A percentile compares a stretch with the other conserved stretches of the same genome.
phyloP scores from a whole-genome alignment of 352 stramenopile species.

The Phytopythium sindhum region DNA sequence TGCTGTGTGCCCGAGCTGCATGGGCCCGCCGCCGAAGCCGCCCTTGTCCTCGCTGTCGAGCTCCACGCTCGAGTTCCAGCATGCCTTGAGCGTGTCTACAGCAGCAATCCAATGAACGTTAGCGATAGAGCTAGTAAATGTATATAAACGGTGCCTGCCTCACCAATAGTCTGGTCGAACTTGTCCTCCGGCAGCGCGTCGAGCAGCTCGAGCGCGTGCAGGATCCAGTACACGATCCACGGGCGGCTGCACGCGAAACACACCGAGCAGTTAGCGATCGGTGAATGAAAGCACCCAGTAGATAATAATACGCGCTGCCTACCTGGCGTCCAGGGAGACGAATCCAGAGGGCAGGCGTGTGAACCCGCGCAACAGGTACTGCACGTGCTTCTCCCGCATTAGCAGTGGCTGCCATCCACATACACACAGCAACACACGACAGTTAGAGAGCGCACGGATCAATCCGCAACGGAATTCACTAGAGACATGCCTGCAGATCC shows the following conservation, averaged over 20 bases:
- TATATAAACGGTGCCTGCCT: background rate
- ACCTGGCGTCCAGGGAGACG: slow-evolving; percentile 90
- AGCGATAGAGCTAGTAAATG: too few relatives aligned
- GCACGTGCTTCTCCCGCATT: slow-evolving; percentile 82
- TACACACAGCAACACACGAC: background rate
- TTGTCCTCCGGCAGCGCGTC: slow-evolving; percentile 57
- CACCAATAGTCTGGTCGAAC: slow-evolving; percentile 39
- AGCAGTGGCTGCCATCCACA: slow-evolving; percentile 37
- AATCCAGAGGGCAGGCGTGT: slow-evolving; percentile 75
- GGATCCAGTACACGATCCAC: slow-evolving; percentile 98
- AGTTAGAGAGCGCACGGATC: background rate
- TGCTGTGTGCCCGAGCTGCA: slow-evolving; percentile 81
- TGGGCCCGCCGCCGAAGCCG: slow-evolving; percentile 94
- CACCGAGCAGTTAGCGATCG: background rate
- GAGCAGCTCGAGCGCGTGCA: slow-evolving; percentile 94
- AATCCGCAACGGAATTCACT: too few relatives aligned
- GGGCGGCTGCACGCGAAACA: slow-evolving; percentile 63
- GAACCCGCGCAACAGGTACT: slow-evolving; percentile 75
- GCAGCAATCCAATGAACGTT: background rate
- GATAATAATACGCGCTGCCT: background rate
- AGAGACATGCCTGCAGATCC: slow-evolving; percentile 28
- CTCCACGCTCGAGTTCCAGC: slow-evolving; percentile 40
- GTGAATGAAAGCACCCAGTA: background rate
- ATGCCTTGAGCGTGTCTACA: slow-evolving; percentile 51
- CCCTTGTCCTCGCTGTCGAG: slow-evolving; percentile 34